A percentile compares a stretch with the other conserved stretches of the same genome.
Conservation (phyloP, 371 early-diverging fungal species). For the Funneliformis caledonium region DNA sequence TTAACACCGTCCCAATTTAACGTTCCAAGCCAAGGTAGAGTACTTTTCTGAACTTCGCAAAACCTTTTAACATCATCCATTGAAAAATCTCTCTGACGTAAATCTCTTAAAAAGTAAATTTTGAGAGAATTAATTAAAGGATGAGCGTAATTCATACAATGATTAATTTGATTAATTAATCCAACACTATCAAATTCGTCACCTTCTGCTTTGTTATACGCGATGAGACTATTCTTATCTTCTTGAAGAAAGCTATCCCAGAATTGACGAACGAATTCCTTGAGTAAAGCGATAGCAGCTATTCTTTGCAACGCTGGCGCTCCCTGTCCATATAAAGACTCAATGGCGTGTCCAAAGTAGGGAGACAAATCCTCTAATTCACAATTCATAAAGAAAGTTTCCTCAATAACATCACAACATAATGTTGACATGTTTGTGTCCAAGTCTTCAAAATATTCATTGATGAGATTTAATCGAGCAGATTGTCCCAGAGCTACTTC, state of each 20-base stretch:
- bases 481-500: not conserved
- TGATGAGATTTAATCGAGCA: constrained; percentile 23
- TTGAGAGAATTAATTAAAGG: constrained; percentile 6
- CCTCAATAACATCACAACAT: constrained; percentile 38
- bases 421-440: constrained; percentile 31
- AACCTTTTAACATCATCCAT: constrained; percentile 16
- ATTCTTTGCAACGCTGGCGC: not conserved
- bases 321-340: not conserved
- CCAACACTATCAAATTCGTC: not conserved
- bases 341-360: constrained; percentile 12
- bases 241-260: not conserved
- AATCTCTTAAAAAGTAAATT: constrained; percentile 5
- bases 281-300: constrained; percentile 12
- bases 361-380: not conserved
- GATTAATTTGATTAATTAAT: constrained; percentile 12
- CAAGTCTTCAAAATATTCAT: constrained; percentile 17
- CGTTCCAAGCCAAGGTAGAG: constrained; percentile 13
- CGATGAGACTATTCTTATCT: not conserved
- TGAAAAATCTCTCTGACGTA: constrained; percentile 1
- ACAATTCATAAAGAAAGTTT: constrained; percentile 14
- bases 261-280: constrained; percentile 19
- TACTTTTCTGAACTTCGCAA: not conserved
- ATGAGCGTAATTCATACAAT: not conserved
- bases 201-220: not conserved
- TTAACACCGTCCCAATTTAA: constrained; percentile 2